Base-by-base conservation (phyloP, 1,284 basidiomycete genomes). In the Prillingera fragicola region DNA sequence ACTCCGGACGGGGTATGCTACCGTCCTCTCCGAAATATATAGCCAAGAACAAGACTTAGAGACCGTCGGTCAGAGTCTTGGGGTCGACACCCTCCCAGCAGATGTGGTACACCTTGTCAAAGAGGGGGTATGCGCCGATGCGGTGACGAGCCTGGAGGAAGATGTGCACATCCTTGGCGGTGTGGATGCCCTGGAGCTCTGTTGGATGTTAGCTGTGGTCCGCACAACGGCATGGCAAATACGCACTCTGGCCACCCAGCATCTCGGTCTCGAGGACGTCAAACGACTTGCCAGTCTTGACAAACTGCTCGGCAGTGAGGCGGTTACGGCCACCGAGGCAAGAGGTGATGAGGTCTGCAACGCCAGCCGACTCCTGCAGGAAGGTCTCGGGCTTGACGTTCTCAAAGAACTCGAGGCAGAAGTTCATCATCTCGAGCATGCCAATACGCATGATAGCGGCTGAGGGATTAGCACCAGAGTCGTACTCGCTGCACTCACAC, bases 311-410 rank as follows among this genome's bases (percentile, higher is more conserved):
- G 5, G 71, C 70, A 32, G 55, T 56, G 59, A 74, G 74, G 43
- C 73, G 66, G 60, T 80, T 80, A 32, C 78, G 64, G 4, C 78
- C 78, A 17, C 77, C 77, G 17, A 78, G 68, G 52, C 76, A 78
- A 8, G 76, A 77, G 5, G 78, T 79, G 61, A 80, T 79, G 22
- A 80, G 64, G 64, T 80, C 78, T 8, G 77, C 78, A 19, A 80
- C 70, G 34, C 78, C 78, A 1, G 77, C 75, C 33, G 56, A 73
- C 66, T 75, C 75, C 55, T 67, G 67, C 50, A 75, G 60, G 57
- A 79, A 78, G 0, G 77, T 78, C 43, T 74, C 73, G 5, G 73
- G 65, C 57, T 76, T 74, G 59, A 76, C 72, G 37, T 72, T 69
- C 1, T 72, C 58, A 61, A 79, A 78, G 68, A 78, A 79, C 56